Evolutionary conservation across 2,329 filamentous ascomycete species (phyloP).

Genomic region (Cercospora berteroae): DNA sequence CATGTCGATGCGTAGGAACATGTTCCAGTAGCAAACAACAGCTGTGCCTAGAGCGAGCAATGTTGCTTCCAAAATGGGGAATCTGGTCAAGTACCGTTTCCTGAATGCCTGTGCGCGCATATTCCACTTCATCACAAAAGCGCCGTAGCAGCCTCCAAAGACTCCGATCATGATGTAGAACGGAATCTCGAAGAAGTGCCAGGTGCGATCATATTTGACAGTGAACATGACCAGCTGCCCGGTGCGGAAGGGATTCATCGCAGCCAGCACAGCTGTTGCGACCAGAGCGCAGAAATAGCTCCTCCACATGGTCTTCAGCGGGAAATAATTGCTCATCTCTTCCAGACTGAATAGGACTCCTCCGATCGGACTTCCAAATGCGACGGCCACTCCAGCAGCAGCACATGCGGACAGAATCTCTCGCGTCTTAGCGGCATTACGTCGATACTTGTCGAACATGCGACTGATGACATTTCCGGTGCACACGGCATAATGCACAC

Average conservation of each 20-base stretch:
- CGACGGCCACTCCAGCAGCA: conserved; percentile 90
- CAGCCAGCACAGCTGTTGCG: conserved; percentile 84
- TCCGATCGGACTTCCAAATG: conserved; percentile 95
- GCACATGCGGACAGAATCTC: conserved; percentile 94
- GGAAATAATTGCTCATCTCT: conserved; percentile 96
- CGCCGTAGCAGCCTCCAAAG: conserved; percentile 92
- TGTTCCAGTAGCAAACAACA: conserved; percentile 93
- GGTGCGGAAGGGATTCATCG: conserved; percentile 96
- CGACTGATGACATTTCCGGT: conserved; percentile 94
- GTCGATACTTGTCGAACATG: conserved; percentile 86
- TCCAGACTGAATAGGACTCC: conserved; percentile 95
- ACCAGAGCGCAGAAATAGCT: conserved; percentile 98
- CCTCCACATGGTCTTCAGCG: conserved; percentile 94
- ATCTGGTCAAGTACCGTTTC: conserved; percentile 83
- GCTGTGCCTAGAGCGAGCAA: conserved; percentile 80
- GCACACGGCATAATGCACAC: conserved; percentile 98
- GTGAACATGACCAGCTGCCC: conserved; percentile 99
- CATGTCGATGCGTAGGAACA: conserved; percentile 95
- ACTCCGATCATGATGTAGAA: conserved; percentile 90
- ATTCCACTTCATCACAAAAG: conserved; percentile 98
- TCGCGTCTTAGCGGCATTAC: conserved; percentile 88
- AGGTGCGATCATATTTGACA: conserved; percentile 89
- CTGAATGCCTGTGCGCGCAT: conserved; percentile 85
- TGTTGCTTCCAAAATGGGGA: conserved; percentile 83
- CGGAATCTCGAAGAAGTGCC: conserved; percentile 95